phyloP scores from a whole-genome alignment of 1,284 basidiomycete species.

The Ustilago nuda region DNA sequence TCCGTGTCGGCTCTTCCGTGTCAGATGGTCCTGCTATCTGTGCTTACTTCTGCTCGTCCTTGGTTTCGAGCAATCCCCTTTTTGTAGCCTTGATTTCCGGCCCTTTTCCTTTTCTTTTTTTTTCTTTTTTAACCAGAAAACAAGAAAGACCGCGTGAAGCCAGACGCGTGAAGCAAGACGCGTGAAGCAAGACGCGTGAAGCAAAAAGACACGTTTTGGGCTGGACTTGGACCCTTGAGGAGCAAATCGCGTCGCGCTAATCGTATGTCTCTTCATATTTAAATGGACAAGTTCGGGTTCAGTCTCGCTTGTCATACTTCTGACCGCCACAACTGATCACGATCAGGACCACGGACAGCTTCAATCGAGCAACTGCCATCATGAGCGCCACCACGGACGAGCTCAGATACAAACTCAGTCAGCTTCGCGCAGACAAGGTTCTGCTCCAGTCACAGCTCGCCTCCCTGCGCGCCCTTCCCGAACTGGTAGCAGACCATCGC shows the following conservation, averaged over 20 bases:
- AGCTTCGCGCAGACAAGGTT: constrained; percentile 41
- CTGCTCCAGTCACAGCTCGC: constrained; percentile 40
- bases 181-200: no score
- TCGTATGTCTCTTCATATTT: not conserved
- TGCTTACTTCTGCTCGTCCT: no score
- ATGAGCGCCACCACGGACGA: constrained; percentile 27
- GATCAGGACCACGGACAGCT: not conserved
- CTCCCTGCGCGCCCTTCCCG: constrained; percentile 31
- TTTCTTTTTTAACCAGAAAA: no score
- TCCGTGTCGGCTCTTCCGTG: no score
- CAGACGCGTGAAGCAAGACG: no score
- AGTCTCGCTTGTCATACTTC: no score
- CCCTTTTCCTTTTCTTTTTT: not conserved
- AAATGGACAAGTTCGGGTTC: not conserved
- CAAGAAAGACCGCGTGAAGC: no score
- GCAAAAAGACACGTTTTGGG: no score
- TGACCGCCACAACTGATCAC: not conserved
- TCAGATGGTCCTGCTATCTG: no score
- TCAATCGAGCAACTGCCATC: not conserved
- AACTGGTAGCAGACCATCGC: not conserved
- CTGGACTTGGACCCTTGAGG: not conserved
- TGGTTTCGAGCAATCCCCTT: not conserved
- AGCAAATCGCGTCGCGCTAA: constrained; percentile 28
- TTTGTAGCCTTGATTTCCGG: not conserved
- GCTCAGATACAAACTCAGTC: constrained; percentile 22